Evolutionary conservation across 2,329 filamentous ascomycete genomes (phyloP).

Genomic region (Helicocarpus griseus): DNA sequence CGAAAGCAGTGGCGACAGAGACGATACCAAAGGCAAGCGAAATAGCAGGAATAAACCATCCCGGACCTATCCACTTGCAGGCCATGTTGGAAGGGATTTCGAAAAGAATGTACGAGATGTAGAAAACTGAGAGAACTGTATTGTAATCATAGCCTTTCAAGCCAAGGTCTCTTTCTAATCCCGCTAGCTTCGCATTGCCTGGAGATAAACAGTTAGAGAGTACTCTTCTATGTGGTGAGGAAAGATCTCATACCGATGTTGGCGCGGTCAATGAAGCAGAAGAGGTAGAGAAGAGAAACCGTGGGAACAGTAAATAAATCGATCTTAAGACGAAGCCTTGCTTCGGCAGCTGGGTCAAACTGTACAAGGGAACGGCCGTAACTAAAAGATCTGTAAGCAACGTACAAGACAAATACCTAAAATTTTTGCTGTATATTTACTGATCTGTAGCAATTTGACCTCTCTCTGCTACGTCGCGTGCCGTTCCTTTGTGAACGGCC

Average conservation of each 20-base stretch:
- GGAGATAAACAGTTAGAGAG: not conserved
- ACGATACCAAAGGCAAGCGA: slow-evolving; percentile 54
- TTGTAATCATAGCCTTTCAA: slow-evolving; percentile 60
- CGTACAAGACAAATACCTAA: not conserved
- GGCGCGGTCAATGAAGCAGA: slow-evolving; percentile 66
- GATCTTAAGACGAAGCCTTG: slow-evolving; percentile 52
- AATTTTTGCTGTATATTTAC: slow-evolving; percentile 19
- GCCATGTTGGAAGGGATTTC: slow-evolving; percentile 59
- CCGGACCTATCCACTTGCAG: slow-evolving; percentile 63
- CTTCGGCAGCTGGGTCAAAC: slow-evolving; percentile 51
- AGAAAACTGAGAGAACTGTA: slow-evolving; percentile 56
- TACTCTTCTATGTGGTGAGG: not conserved
- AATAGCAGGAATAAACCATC: slow-evolving; percentile 58
- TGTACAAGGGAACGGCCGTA: slow-evolving; percentile 42
- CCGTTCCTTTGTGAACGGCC: not conserved
- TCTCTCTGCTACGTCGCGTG: slow-evolving; percentile 32
- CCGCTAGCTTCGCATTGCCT: slow-evolving; percentile 61
- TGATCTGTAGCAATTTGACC: slow-evolving; percentile 42
- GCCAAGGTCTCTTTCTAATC: slow-evolving; percentile 52
- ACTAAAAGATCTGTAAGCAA: slow-evolving; percentile 19
- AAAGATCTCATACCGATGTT: slow-evolving; percentile 50
- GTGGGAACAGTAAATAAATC: slow-evolving; percentile 58
- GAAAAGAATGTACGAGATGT: slow-evolving; percentile 63
- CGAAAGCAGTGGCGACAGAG: slow-evolving; percentile 58
- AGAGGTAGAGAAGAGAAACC: slow-evolving; percentile 57